Evolutionary conservation across 2,329 filamentous ascomycete genomes (phyloP), one percentile per base, ranked within the genome.

Genomic region (Sporothrix inflata): DNA sequence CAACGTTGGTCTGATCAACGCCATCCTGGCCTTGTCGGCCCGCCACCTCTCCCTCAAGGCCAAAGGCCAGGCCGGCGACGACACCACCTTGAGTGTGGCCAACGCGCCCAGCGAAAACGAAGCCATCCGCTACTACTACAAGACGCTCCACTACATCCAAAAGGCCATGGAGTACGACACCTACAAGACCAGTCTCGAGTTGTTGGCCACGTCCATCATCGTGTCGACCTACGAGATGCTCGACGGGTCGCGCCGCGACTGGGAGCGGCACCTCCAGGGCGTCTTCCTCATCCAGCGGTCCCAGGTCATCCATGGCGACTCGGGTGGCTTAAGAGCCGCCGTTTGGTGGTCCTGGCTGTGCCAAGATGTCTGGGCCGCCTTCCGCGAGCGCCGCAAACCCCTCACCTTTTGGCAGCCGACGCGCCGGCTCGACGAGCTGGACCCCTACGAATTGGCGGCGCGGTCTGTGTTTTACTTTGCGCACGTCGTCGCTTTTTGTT

Each of bases 211-310:
- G 0, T 84, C 87, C 0, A 79, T 90, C 0, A 82, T 90, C 12
- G 86, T 90, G 27, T 89, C 87, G 11, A 87, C 87, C 0, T 91
- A 90, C 74, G 88, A 90, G 78, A 90, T 90, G 88, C 84, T 90
- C n/a, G 86, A 66, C 40, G 61, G 61, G 24, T 57, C 53, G 1
- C 24, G 53, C 12, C 53, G 53, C 4, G 53, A 57, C 27, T 57
- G 53, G 53, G 53, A 57, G 14, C 53, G 53, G 2, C 53, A 57
- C 24, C 24, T 57, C 2, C 53, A 57, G 14, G 53, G 53, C 24
- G 53, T 57, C 4, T 57, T 57, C 5, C 53, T 57, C 0, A 57
- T 57, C 53, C 53, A 57, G 27, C 24, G 53, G 11, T 57, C 53
- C 3, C 53, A 57, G 12, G 53, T 57, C 12, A 57, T 57, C 12